These are phyloP conservation scores for Collybia sordida DNA, from an alignment of 768 basidiomycete genomes.

Conservation along the genomic window DNA sequence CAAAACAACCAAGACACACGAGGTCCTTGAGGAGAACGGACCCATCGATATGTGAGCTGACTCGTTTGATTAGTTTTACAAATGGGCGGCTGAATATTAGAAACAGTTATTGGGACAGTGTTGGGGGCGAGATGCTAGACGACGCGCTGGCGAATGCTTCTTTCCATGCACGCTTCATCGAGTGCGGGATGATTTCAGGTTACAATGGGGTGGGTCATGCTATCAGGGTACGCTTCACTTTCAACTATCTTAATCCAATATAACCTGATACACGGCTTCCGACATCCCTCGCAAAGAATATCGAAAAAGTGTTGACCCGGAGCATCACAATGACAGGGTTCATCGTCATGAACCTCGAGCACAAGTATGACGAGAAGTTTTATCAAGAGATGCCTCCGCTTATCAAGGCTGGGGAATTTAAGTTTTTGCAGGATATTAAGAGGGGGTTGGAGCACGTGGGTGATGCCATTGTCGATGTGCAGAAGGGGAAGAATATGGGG, in stretches of 20 bases:
- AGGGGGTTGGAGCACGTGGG: conserved; percentile 27
- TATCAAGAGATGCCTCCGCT: conserved; percentile 24
- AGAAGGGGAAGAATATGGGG: conserved; percentile 31
- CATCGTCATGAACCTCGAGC: conserved; percentile 16
- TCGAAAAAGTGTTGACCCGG: conserved; percentile 29
- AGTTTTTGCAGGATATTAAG: conserved; percentile 29
- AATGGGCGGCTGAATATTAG: too few species aligned
- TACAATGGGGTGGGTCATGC: conserved; percentile 15
- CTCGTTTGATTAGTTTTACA: too few species aligned
- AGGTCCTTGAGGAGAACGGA: too few species aligned
- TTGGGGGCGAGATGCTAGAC: conserved; percentile 28
- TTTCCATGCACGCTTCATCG: conserved; percentile 32
- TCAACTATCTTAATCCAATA: too few species aligned
- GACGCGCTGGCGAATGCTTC: conserved; percentile 33
- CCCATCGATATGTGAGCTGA: too few species aligned
- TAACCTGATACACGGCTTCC: too few species aligned
- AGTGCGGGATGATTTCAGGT: conserved; percentile 11
- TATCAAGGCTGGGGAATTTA: conserved; percentile 28
- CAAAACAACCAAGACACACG: conserved; percentile 34
- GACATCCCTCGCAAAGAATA: conserved; percentile 31
- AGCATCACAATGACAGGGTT: conserved; percentile 39
- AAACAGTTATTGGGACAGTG: conserved; percentile 5
- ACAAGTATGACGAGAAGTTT: conserved; percentile 30
- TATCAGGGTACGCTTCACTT: conserved; percentile 16
- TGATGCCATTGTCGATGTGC: conserved; percentile 28